Conservation (phyloP, 176 grass and related monocot genomes). For the Ampelocalamus luodianensis region DNA sequence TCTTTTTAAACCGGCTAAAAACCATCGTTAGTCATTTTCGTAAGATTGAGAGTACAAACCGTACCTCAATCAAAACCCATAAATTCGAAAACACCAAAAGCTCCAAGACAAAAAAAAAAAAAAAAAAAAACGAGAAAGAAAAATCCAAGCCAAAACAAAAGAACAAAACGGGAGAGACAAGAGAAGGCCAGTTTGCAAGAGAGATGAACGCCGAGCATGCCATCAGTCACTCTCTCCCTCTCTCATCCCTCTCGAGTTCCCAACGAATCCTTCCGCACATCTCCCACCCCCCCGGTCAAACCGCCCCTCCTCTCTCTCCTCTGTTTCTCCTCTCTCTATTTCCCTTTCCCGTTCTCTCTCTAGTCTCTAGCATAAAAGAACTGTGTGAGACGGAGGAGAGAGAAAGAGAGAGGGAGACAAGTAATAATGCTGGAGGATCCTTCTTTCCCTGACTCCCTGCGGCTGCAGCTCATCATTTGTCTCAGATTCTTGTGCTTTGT, state of each 20-base stretch:
- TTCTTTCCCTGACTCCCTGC: conserved; percentile 68
- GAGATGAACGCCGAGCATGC: conserved; percentile 39
- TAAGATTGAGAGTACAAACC: background rate
- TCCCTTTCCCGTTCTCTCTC: conserved; percentile 24
- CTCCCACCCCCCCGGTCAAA: conserved; percentile 64
- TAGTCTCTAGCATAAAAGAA: conserved; percentile 40
- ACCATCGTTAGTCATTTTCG: background rate
- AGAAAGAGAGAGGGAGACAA: conserved; percentile 23
- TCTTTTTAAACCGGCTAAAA: background rate
- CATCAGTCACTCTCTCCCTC: conserved; percentile 27
- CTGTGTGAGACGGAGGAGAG: conserved; percentile 4
- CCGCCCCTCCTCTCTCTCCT: conserved; percentile 33
- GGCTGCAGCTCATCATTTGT: conserved; percentile 65
- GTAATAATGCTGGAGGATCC: conserved; percentile 62
- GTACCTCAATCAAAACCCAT: background rate
- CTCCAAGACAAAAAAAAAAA: background rate
- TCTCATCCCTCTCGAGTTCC: conserved; percentile 33
- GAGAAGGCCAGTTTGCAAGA: background rate
- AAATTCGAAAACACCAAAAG: background rate
- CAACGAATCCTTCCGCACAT: conserved; percentile 68
- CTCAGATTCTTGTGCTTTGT: conserved; percentile 58
- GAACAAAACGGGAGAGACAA: background rate
- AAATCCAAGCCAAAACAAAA: background rate
- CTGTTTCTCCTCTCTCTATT: background rate
- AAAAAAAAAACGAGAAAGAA: background rate